Evolutionary conservation across 2,329 filamentous ascomycete genomes (phyloP).

Genomic region (Fusarium chaquense): DNA sequence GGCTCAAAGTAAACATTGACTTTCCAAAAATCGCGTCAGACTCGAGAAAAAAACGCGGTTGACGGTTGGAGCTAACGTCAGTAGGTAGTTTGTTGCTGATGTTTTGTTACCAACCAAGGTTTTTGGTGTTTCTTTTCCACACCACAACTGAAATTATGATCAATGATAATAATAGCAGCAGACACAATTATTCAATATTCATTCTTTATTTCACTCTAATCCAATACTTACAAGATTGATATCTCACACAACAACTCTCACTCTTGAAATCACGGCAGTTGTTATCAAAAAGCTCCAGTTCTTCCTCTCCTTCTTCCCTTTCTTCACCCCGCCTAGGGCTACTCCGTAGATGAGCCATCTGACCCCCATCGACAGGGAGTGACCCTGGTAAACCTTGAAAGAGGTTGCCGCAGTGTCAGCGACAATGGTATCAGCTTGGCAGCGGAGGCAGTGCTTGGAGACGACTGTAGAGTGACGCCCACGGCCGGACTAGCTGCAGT

Average conservation of each 20-base stretch:
- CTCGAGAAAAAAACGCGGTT: conserved; percentile 15
- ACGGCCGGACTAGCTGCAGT: not conserved
- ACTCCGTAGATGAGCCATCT: conserved; percentile 14
- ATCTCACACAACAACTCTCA: not conserved
- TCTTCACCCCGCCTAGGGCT: conserved; percentile 19
- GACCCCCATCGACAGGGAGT: conserved; percentile 35
- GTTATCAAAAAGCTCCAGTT: conserved; percentile 15
- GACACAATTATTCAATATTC: not conserved
- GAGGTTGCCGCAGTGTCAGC: conserved; percentile 44
- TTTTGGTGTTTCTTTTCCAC: not conserved
- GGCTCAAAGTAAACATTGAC: conserved; percentile 38
- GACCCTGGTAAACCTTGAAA: conserved; percentile 33
- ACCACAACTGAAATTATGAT: not conserved
- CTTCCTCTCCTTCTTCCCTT: conserved; percentile 3
- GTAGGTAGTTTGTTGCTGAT: conserved; percentile 1
- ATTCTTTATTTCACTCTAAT: not conserved
- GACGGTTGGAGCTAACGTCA: conserved; percentile 1
- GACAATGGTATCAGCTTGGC: conserved; percentile 43
- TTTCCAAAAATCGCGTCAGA: conserved; percentile 6
- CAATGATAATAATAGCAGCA: not conserved
- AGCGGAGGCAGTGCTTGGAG: conserved; percentile 44
- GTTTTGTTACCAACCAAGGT: not conserved
- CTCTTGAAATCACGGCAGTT: not conserved
- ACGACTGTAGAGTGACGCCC: conserved; percentile 8
- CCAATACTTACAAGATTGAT: not conserved